Evolutionary conservation across 2,329 filamentous ascomycete genomes (phyloP).

Genomic region (Neonectria magnoliae): DNA sequence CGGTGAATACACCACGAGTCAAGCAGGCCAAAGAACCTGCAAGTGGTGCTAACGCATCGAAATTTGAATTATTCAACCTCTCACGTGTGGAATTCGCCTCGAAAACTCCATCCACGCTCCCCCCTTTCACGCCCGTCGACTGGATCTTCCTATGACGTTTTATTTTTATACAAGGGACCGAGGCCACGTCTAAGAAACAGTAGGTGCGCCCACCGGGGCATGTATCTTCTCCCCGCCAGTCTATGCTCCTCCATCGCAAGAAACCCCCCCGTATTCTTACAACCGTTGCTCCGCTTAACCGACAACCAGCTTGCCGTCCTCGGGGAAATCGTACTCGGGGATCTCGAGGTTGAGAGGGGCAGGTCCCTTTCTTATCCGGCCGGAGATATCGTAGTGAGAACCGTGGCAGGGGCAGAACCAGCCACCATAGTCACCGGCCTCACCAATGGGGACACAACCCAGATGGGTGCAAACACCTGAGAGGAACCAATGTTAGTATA

Average conservation of each 20-base stretch:
- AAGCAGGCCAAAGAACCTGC: neutral
- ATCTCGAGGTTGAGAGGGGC: slow-evolving; percentile 98
- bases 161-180: slow-evolving; percentile 52
- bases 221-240: slow-evolving; percentile 36
- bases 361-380: slow-evolving; percentile 96
- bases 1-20: neutral
- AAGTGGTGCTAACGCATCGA: slow-evolving; percentile 26
- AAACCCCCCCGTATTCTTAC: slow-evolving; percentile 40
- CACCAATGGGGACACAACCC: slow-evolving; percentile 98
- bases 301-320: slow-evolving; percentile 89
- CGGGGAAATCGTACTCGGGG: slow-evolving; percentile 90
- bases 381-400: slow-evolving; percentile 99
- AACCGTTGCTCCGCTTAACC: slow-evolving; percentile 70
- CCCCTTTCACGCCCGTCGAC: slow-evolving; percentile 32
- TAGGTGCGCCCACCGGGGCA: slow-evolving; percentile 41
- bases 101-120: slow-evolving; percentile 26
- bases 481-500: slow-evolving; percentile 26
- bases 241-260: slow-evolving; percentile 32
- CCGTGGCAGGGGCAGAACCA: slow-evolving; percentile 99
- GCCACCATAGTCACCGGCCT: slow-evolving; percentile 96
- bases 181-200: slow-evolving; percentile 50
- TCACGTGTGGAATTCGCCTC: slow-evolving; percentile 29
- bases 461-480: slow-evolving; percentile 97
- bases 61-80: slow-evolving; percentile 39
- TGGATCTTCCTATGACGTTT: slow-evolving; percentile 46